phyloP scores from a whole-genome alignment of 371 early-diverging fungal species.

The Haplosporangium sp. region DNA sequence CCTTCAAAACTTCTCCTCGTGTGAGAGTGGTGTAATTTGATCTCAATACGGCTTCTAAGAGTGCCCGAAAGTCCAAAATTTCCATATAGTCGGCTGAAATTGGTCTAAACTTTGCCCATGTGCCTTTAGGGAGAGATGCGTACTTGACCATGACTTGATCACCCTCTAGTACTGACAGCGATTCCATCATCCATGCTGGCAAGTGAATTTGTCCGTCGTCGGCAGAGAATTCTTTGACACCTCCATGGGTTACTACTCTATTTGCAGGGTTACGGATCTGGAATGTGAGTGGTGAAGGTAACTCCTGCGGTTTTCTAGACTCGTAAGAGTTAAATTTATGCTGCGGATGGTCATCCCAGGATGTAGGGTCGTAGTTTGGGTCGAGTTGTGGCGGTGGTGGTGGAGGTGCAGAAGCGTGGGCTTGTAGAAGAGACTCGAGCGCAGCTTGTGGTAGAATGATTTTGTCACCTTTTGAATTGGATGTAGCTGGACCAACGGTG shows the following conservation, averaged over 20 bases:
- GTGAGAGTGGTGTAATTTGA: constrained; percentile 80
- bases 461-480: constrained; percentile 67
- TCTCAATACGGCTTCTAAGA: constrained; percentile 82
- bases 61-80: constrained; percentile 78
- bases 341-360: constrained; percentile 26
- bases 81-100: constrained; percentile 66
- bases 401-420: constrained; percentile 31
- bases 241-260: constrained; percentile 64
- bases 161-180: constrained; percentile 57
- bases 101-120: constrained; percentile 77
- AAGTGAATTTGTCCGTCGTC: constrained; percentile 64
- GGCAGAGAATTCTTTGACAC: constrained; percentile 86
- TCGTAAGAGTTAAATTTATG: constrained; percentile 5
- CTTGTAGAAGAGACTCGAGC: constrained; percentile 66
- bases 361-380: constrained; percentile 40
- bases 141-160: constrained; percentile 64
- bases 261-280: constrained; percentile 67
- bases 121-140: constrained; percentile 74
- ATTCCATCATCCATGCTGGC: constrained; percentile 69
- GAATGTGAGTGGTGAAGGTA: constrained; percentile 80
- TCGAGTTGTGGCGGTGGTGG: constrained; percentile 13
- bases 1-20: constrained; percentile 71
- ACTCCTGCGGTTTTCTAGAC: constrained; percentile 29
- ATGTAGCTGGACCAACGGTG: constrained; percentile 23
- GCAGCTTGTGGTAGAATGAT: constrained; percentile 68